Evolutionary conservation across 1,284 basidiomycete species (phyloP).

Genomic region (Mycosarcoma mackinlayi): DNA sequence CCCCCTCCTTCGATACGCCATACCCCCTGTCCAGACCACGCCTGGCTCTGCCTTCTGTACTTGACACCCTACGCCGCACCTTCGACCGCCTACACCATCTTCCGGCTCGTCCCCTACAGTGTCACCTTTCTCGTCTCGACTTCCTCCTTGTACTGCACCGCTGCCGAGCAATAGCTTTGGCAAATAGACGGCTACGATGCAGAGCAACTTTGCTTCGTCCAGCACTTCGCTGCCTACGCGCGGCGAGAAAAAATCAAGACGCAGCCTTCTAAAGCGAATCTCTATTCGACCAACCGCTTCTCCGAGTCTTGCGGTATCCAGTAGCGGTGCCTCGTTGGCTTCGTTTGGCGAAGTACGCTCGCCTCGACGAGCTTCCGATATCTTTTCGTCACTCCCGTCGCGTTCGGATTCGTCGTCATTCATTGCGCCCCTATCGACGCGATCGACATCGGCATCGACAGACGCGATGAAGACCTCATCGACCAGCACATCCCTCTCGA

Average conservation of each 20-base stretch:
- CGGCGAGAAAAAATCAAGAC: conserved; percentile 15
- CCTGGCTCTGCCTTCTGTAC: no score
- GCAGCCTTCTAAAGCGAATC: conserved; percentile 20
- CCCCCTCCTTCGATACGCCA: not conserved
- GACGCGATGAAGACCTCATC: not conserved
- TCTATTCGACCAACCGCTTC: conserved; percentile 13
- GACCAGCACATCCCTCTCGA: not conserved
- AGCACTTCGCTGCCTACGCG: conserved; percentile 8
- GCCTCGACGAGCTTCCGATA: conserved; percentile 18
- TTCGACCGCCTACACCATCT: not conserved
- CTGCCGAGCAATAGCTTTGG: not conserved
- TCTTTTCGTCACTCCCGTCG: conserved; percentile 9
- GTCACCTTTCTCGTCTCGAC: not conserved
- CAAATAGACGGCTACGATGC: conserved; percentile 21
- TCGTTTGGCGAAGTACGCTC: conserved; percentile 8
- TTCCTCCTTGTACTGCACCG: not conserved
- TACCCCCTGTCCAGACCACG: no score
- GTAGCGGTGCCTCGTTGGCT: conserved; percentile 1
- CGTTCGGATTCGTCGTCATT: no score
- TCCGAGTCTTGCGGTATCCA: not conserved
- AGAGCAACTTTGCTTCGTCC: conserved; percentile 15
- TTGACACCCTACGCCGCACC: no score
- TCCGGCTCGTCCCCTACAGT: not conserved
- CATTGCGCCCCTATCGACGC: not conserved
- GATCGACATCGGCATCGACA: not conserved